phyloP scores from a whole-genome alignment of 2,329 filamentous ascomycete genomes.

The Aotearoamyces nothofagi region DNA sequence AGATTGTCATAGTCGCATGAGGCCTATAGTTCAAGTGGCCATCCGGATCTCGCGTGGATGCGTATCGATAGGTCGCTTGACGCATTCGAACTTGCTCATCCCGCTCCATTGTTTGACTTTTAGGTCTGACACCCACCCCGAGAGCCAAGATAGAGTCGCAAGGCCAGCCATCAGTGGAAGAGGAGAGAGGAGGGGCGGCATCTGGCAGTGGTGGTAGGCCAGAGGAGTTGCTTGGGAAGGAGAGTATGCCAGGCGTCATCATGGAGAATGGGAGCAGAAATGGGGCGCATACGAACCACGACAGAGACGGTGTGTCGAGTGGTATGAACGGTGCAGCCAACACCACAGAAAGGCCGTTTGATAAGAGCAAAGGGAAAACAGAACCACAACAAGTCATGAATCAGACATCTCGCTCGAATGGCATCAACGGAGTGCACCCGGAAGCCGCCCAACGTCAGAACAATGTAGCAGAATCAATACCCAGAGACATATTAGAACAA shows the following conservation, averaged over 20 bases:
- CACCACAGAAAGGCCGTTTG: conserved; percentile 21
- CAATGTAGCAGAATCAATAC: conserved; percentile 8
- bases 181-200: conserved; percentile 14
- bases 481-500: conserved; percentile 19
- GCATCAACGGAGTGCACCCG: conserved; percentile 12
- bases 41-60: too few species aligned
- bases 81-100: too few species aligned
- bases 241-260: conserved; percentile 36
- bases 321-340: conserved; percentile 25
- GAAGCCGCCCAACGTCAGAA: conserved; percentile 9
- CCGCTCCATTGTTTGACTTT: too few species aligned
- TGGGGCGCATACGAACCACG: conserved; percentile 38
- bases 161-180: conserved; percentile 11
- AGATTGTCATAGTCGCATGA: too few species aligned
- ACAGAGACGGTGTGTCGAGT: conserved; percentile 31
- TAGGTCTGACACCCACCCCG: conserved; percentile 7
- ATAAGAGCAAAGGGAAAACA: conserved; percentile 14
- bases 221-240: conserved; percentile 9
- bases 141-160: conserved; percentile 21
- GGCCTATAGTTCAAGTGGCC: too few species aligned
- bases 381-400: conserved; percentile 16
- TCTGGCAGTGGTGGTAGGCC: conserved; percentile 12
- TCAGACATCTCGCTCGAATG: conserved; percentile 13
- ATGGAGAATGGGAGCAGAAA: conserved; percentile 40
- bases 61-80: too few species aligned